These are phyloP conservation scores for Dryas octopetala DNA, from an alignment of 306 rosid species.

Conservation along the genomic window DNA sequence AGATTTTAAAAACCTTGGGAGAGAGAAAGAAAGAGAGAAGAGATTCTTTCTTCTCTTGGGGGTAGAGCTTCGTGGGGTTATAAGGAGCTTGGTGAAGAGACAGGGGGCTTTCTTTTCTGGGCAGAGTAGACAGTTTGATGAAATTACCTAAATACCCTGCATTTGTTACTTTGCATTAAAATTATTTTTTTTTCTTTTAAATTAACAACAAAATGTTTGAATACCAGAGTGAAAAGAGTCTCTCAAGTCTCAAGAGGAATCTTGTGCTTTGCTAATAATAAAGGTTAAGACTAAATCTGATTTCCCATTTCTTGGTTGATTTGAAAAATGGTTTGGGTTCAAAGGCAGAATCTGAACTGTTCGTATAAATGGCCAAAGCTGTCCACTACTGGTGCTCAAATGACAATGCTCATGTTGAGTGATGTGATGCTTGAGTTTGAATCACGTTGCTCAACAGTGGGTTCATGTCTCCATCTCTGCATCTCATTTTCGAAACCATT, in stretches of 20 bases:
- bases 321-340: not conserved
- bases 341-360: not conserved
- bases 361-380: not conserved
- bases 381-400: not conserved
- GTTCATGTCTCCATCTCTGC: no score
- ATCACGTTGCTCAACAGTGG: not conserved
- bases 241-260: not conserved
- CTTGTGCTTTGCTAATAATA: not conserved
- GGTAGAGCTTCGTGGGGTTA: conserved; percentile 54
- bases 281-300: not conserved
- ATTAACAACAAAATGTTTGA: not conserved
- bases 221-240: not conserved
- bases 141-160: conserved; percentile 28
- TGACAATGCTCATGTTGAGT: not conserved
- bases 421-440: not conserved
- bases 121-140: not conserved
- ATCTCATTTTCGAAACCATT: not conserved
- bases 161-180: not conserved
- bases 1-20: not conserved
- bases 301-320: not conserved
- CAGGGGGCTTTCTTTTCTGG: conserved; percentile 21
- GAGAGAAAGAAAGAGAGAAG: conserved; percentile 22
- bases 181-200: not conserved
- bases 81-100: conserved; percentile 48
- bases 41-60: conserved; percentile 47